Base-by-base conservation (phyloP, 2,329 filamentous ascomycete species). In the Sarocladiaceae sp. region DNA sequence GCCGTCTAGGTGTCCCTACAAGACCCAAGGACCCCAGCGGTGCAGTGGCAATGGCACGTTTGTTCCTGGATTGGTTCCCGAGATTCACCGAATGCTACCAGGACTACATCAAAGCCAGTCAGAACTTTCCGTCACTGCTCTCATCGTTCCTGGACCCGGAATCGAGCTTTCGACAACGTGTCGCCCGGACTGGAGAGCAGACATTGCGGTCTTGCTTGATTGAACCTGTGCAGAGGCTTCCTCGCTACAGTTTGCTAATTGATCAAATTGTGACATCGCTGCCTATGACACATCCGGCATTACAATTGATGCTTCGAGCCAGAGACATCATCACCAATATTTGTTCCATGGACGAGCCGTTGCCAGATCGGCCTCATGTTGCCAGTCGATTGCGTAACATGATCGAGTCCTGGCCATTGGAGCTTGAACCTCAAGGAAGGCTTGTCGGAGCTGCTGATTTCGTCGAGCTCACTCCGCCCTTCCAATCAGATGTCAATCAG, bases 291-390 rank as follows among this genome's bases (percentile, higher is more conserved):
- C 92, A 97, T 65, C 89, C 91, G 2, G 92, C 92, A 1, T 77
- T 96, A 51, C 86, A 88, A 58, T 78, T 80, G 2, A 86, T 99
- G 71, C 80, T 97, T 37, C 92, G 90, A 64, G 92, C 94, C 1
- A 82, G 93, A 58, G 94, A 97, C 66, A 88, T 96, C 51, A 91
- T 99, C 58, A 91, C 92, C 18, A 94, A 96, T 51, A 99, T 99
- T 39, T 99, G 94, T 69, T 95, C 93, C 15, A 86, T 97, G 71
- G 93, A 97, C 61, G 88, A 72, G 64, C 88, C 62, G 62, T 76
- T 68, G 60, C 81, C 75, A 3, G 87, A 90, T 62, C 88, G 90
- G 59, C 84, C 85, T 10, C 87, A 89, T 58, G 77, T 90, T 40
- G 80, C 87, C 29, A 87, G 84, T 58, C 84, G 88, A 37, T 73